A percentile compares a stretch with the other conserved stretches of the same genome.
Conservation (phyloP, 2,329 filamentous ascomycete genomes). For the Hymenotorrendiella dingleyae region DNA sequence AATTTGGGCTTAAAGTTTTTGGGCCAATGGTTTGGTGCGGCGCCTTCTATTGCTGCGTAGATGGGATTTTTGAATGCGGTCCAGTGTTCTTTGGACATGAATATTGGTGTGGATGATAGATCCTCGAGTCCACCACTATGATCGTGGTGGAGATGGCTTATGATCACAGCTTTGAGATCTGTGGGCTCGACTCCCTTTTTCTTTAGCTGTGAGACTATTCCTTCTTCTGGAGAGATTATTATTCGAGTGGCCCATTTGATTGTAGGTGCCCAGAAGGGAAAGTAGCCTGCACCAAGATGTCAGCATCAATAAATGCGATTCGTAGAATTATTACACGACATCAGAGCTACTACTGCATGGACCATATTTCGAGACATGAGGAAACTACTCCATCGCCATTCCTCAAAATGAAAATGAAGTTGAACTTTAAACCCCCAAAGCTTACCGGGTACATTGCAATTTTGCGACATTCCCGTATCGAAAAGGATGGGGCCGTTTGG, state of each 20-base stretch:
- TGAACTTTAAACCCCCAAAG: no score
- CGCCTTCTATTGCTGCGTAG: constrained; percentile 27
- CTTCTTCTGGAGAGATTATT: constrained; percentile 5
- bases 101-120: constrained; percentile 25
- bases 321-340: no score
- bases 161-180: constrained; percentile 26
- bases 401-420: no score
- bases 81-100: constrained; percentile 29
- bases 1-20: constrained; percentile 28
- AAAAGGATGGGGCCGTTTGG: constrained; percentile 25
- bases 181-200: constrained; percentile 20
- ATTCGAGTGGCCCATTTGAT: constrained; percentile 8
- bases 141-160: constrained; percentile 30
- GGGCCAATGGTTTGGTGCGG: constrained; percentile 30
- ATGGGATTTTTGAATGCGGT: constrained; percentile 26
- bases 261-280: constrained; percentile 16
- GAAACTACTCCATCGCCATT: no score
- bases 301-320: no score
- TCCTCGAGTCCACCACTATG: constrained; percentile 23
- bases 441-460: constrained; percentile 18
- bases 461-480: constrained; percentile 25
- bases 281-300: no score
- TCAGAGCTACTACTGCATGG: no score
- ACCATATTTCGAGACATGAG: no score
- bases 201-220: constrained; percentile 9